Evolutionary conservation across 164 flowering plant genomes (phyloP), one percentile per base, ranked within the genome.

Genomic region (Vitis riparia): DNA sequence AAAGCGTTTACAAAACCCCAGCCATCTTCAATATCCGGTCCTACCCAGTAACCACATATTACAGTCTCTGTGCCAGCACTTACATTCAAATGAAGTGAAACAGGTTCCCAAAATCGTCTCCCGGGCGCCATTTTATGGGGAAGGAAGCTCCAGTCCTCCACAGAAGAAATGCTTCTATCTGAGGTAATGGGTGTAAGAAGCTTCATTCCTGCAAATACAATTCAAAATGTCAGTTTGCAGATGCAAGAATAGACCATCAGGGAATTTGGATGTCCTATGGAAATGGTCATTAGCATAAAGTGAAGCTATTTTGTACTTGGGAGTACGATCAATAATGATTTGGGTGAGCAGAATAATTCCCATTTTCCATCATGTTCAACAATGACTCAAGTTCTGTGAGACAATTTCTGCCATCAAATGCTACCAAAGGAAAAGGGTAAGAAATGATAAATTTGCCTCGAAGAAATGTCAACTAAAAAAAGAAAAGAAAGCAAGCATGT

Each of bases 21-120:
- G 44, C 97, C 97, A 81, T 91, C 98, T 76, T 93, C 97, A 59
- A 68, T 17, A 77, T 91, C 95, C 56, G 97, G 98, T 72, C 97
- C 95, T 16, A 90, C 84, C 98, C 98, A 93, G 73, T 83, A 93
- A 70, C 98, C 98, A 67, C 78, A 66, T 58, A n/a, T 80, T 48
- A 75, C 69, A 4, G 53, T 66, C 44, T 55, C 44, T 47, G 72
- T 51, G 69, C 77, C 63, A 59, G 72, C 80, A 76, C 59, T 65
- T 62, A 76, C 83, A 74, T 62, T 56, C 59, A 65, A 68, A 71
- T 51, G 17, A 73, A 56, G 27, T 63, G 70, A 76, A 66, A 63
- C 16, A 32, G 69, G 55, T 71, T 59, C 77, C 70, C 17, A 52
- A 51, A 51, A 55, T 55, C 47, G 65, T 68, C 73, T 66, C 19